Conservation (phyloP, 257 asterid genomes). For the Salvia rosmarinus region DNA sequence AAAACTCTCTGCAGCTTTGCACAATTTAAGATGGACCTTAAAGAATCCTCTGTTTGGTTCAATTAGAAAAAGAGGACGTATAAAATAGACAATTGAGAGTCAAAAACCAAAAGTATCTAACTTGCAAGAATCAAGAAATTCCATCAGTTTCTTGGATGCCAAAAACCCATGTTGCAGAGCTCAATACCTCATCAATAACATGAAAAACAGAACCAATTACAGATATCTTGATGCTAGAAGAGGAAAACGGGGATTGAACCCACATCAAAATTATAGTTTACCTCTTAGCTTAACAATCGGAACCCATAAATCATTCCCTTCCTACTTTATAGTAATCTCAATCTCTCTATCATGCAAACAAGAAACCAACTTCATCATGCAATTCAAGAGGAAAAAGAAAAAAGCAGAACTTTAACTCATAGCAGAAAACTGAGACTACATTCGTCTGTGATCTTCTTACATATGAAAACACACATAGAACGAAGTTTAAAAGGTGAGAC, state of each 20-base stretch:
- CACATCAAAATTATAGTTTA: background rate
- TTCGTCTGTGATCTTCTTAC: background rate
- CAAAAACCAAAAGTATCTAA: constrained; percentile 19
- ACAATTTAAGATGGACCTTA: background rate
- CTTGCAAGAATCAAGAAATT: constrained; percentile 8
- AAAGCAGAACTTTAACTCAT: constrained; percentile 3
- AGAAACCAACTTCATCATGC: constrained; percentile 7
- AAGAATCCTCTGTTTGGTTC: constrained; percentile 18
- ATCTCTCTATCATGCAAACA: constrained; percentile 10
- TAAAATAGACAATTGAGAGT: constrained; percentile 1
- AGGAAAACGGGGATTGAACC: background rate
- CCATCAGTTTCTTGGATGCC: constrained; percentile 21
- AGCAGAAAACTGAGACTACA: constrained; percentile 21
- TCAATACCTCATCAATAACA: background rate
- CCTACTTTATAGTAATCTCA: background rate
- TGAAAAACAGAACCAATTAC: background rate
- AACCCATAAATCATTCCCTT: constrained; percentile 30
- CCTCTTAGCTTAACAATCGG: constrained; percentile 7
- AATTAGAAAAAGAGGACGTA: background rate
- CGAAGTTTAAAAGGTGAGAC: background rate
- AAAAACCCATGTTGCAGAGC: constrained; percentile 6
- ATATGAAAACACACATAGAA: background rate
- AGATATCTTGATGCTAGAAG: constrained; percentile 19
- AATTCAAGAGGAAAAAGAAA: constrained; percentile 14
- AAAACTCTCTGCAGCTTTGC: background rate